phyloP scores from a whole-genome alignment of 2,329 filamentous ascomycete species.

The Zymoseptoria passerinii region DNA sequence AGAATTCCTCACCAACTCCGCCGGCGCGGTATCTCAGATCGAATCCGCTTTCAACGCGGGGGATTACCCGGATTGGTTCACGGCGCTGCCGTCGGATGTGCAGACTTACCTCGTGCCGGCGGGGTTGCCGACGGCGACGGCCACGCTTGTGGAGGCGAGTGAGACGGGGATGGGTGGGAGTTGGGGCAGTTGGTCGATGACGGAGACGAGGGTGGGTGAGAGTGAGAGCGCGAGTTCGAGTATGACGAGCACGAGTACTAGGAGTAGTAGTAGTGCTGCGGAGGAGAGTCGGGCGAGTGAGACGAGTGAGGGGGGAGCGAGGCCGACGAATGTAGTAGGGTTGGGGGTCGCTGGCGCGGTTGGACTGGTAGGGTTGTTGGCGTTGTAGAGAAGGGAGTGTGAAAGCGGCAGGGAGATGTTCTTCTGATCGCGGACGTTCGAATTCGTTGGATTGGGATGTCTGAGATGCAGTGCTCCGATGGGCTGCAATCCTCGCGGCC shows the following conservation, averaged over 20 bases:
- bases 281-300: not conserved
- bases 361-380: constrained; percentile 6
- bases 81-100: constrained; percentile 37
- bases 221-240: not conserved
- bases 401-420: too few relatives aligned
- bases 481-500: too few relatives aligned
- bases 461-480: too few relatives aligned
- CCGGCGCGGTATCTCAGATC: constrained; percentile 35
- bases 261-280: not conserved
- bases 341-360: constrained; percentile 2
- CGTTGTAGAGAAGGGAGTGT: not conserved
- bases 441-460: too few relatives aligned
- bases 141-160: constrained; percentile 2
- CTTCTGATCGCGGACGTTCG: too few relatives aligned
- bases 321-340: not conserved
- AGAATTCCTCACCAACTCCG: constrained; percentile 35
- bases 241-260: not conserved
- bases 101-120: constrained; percentile 35
- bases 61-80: constrained; percentile 39
- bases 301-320: not conserved
- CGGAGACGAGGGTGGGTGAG: not conserved
- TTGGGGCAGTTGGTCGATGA: not conserved
- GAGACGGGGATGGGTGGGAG: not conserved
- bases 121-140: constrained; percentile 16
- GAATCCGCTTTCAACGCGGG: constrained; percentile 37